phyloP scores from a whole-genome alignment of 2,329 filamentous ascomycete genomes.

The Gaeumannomyces sp. region DNA sequence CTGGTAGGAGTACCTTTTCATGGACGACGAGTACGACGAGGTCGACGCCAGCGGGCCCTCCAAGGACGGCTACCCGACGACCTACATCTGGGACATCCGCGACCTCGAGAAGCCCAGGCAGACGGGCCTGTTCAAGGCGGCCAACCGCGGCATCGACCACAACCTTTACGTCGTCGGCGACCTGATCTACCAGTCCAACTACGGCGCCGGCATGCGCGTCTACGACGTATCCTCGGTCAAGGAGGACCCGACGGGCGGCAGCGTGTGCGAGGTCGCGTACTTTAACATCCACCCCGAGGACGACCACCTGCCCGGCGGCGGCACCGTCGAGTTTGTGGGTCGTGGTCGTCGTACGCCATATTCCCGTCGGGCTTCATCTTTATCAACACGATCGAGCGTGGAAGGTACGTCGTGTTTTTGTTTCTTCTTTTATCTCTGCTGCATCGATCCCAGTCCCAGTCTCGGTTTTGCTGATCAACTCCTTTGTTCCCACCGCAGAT shows the following conservation, averaged over 20 bases:
- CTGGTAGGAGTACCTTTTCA: constrained; percentile 37
- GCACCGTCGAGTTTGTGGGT: constrained; percentile 31
- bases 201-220: constrained; percentile 36
- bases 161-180: constrained; percentile 38
- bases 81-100: constrained; percentile 43
- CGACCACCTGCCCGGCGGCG: constrained; percentile 33
- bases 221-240: constrained; percentile 26
- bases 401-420: constrained; percentile 14
- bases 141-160: constrained; percentile 34
- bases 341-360: constrained; percentile 38
- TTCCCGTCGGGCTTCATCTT: constrained; percentile 32
- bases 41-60: constrained; percentile 19
- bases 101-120: constrained; percentile 34
- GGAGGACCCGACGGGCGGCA: constrained; percentile 28
- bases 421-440: background rate
- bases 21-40: constrained; percentile 50
- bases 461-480: too few relatives aligned
- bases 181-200: constrained; percentile 38
- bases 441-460: too few relatives aligned
- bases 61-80: constrained; percentile 35
- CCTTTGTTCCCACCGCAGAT: background rate
- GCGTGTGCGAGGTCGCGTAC: constrained; percentile 36
- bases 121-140: constrained; percentile 34
- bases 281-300: constrained; percentile 44
- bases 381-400: constrained; percentile 42